Base-by-base conservation (phyloP, 345 rosid species). In the Acer campestre region DNA sequence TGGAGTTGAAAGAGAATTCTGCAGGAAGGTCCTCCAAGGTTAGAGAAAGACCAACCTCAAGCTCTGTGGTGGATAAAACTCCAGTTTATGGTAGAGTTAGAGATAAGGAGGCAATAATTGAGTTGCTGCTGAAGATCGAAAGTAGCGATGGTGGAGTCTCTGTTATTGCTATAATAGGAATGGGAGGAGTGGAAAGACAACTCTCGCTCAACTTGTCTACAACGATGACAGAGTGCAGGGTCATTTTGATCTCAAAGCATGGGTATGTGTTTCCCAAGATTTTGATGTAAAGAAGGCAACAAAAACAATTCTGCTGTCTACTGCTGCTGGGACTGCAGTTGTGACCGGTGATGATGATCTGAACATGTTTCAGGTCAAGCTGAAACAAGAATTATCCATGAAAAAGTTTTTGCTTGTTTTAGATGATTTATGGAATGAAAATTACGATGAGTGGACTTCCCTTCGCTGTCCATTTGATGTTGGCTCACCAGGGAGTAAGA, bases 31-130 rank as follows among this genome's bases (percentile, higher is more conserved):
- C 29, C 27, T 27, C 20, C 16, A 74, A 48, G 20, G 68, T 11
- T 25, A 70, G 62, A 35, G 46, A 18, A 53, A 76, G 80, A 35
- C 16, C 74, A 25, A 25, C 27, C 27, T 25, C 1, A 25, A 25
- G 27, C 27, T 25, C 27, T 64, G 8, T 76, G 62, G 31, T 76
- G 67, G 31, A 12, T 7, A 58, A 80, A 58, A 18, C 69, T 40
- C 56, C 58, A 17, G 68, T 85, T 44, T 75, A 11, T 62, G 83
- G 85, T 20, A 73, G 90, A 74, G 81, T 31, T 10, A 4, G n/a
- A 4, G 84, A 77, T 46, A 73, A 56, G 76, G 77, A 72, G 38
- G 69, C 38, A 1, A 76, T 80, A 61, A 53, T 82, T 66, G 29
- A 70, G 5, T 10, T 23, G 23, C 29, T 84, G 71, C 51, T 80